Conservation (phyloP, 495 filamentous ascomycete species). For the Podospora australis region DNA sequence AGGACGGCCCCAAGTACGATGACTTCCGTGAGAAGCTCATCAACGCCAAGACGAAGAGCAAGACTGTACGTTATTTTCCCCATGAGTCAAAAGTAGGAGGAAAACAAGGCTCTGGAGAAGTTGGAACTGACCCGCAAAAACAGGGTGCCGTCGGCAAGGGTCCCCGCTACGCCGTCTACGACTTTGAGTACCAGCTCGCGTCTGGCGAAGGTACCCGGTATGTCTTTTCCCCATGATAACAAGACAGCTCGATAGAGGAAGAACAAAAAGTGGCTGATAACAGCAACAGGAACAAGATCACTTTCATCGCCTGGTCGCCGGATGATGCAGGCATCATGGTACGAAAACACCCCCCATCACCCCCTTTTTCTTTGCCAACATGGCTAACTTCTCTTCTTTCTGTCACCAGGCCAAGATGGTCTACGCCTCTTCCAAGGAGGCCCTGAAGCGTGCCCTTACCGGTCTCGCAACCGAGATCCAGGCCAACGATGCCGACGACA, state of each 20-base stretch:
- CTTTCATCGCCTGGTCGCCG: slow-evolving; percentile 91
- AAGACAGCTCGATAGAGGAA: background rate
- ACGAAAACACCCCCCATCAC: slow-evolving; percentile 10
- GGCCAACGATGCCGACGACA: slow-evolving; percentile 85
- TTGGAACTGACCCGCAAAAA: slow-evolving; percentile 10
- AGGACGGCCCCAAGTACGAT: slow-evolving; percentile 55
- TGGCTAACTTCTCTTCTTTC: too few species aligned
- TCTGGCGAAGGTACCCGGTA: slow-evolving; percentile 79
- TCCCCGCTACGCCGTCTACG: slow-evolving; percentile 90
- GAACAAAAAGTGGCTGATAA: slow-evolving; percentile 13
- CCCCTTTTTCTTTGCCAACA: slow-evolving; percentile 2
- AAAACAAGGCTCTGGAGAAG: too few species aligned
- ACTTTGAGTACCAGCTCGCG: slow-evolving; percentile 73
- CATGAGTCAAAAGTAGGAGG: too few species aligned
- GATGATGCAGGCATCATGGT: slow-evolving; percentile 77
- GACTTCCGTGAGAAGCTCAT: slow-evolving; percentile 74
- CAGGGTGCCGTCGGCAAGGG: slow-evolving; percentile 60
- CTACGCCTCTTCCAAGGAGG: slow-evolving; percentile 93
- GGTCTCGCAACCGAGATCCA: slow-evolving; percentile 78
- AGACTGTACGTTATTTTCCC: slow-evolving; percentile 26
- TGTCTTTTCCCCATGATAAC: slow-evolving; percentile 11
- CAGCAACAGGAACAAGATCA: slow-evolving; percentile 76
- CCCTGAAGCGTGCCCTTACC: slow-evolving; percentile 78
- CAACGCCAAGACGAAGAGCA: slow-evolving; percentile 48
- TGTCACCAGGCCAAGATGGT: slow-evolving; percentile 89